Percentiles rank a stretch among this genome's conserved stretches.
Conservation (phyloP, 2,329 filamentous ascomycete genomes). For the Paraphaeosphaeria sporulosa region DNA sequence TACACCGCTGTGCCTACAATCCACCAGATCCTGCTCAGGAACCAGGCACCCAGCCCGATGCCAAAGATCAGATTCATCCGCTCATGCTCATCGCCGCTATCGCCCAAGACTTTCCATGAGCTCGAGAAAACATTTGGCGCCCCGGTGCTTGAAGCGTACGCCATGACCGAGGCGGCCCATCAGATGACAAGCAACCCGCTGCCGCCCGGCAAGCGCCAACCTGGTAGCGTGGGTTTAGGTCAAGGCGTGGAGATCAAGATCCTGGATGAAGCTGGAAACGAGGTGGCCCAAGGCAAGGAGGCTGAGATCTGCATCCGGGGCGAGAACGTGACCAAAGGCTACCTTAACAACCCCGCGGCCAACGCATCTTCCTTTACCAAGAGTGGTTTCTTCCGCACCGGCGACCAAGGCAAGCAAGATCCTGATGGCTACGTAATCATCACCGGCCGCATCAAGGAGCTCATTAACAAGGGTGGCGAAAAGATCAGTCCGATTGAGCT, state of each 20-base stretch:
- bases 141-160: conserved; percentile 87
- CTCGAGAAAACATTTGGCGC: conserved; percentile 78
- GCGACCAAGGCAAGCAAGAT: conserved; percentile 84
- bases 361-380: conserved; percentile 77
- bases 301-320: conserved; percentile 85
- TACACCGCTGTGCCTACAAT: conserved; percentile 94
- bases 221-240: conserved; percentile 81
- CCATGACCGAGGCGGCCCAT: conserved; percentile 90
- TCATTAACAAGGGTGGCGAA: conserved; percentile 90
- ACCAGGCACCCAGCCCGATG: conserved; percentile 70
- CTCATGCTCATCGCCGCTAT: conserved; percentile 84
- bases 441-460: conserved; percentile 90
- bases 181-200: conserved; percentile 77
- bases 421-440: conserved; percentile 83
- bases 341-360: conserved; percentile 81
- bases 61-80: conserved; percentile 85
- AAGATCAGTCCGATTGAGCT: conserved; percentile 90
- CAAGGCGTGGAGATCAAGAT: conserved; percentile 86
- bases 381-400: conserved; percentile 85
- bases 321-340: conserved; percentile 84
- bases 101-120: conserved; percentile 81
- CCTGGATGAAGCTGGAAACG: conserved; percentile 72
- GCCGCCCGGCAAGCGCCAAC: conserved; percentile 74
- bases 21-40: conserved; percentile 85
- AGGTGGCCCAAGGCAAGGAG: conserved; percentile 73